These are phyloP conservation scores for Pyricularia grisea DNA, from an alignment of 2,329 filamentous ascomycete genomes.

Conservation along the genomic window DNA sequence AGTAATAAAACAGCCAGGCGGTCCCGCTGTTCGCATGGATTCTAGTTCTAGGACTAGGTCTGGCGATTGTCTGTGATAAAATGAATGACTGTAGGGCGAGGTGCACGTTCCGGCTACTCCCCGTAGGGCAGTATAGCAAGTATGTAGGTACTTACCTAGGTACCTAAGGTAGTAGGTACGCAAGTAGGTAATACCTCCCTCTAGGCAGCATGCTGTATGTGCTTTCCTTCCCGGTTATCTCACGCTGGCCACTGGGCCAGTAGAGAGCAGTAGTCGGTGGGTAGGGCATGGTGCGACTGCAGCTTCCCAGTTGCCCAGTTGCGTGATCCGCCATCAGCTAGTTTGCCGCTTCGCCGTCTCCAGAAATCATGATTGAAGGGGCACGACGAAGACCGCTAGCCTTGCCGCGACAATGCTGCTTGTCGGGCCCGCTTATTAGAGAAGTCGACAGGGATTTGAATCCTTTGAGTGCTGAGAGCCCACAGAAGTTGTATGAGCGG, in stretches of 20 bases:
- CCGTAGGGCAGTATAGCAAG: neutral
- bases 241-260: neutral
- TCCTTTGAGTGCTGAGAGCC: neutral
- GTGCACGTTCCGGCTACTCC: neutral
- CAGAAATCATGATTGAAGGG: neutral
- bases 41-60: neutral
- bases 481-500: neutral
- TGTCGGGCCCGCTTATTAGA: neutral
- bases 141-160: too few relatives aligned
- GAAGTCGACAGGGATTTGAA: neutral
- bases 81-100: neutral
- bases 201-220: neutral
- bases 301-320: neutral
- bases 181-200: neutral
- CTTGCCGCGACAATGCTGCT: neutral
- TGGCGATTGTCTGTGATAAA: neutral
- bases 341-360: neutral
- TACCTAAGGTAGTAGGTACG: too few relatives aligned
- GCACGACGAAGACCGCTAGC: neutral
- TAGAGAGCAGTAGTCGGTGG: neutral
- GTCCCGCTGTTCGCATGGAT: neutral
- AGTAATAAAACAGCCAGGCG: too few relatives aligned
- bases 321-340: neutral
- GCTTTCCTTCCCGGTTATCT: neutral
- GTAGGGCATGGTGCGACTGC: neutral